Conservation (phyloP, 2,329 filamentous ascomycete species). For the Xylaria arbuscula region DNA sequence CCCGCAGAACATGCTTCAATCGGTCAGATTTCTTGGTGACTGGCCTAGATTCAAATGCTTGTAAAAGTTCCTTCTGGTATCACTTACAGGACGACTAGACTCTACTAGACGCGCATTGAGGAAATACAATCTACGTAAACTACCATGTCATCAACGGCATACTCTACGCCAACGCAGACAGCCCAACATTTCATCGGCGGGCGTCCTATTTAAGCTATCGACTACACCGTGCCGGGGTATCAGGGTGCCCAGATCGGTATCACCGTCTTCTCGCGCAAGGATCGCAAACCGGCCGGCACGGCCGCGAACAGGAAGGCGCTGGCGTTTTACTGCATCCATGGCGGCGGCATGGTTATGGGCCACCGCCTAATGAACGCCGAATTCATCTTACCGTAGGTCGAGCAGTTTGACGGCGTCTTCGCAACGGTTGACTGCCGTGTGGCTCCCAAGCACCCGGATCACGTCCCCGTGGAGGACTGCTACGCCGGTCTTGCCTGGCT, state of each 20-base stretch:
- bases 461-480: conserved; percentile 10
- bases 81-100: no score
- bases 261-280: background rate
- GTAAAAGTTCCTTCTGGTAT: no score
- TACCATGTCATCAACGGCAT: background rate
- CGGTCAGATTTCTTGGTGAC: no score
- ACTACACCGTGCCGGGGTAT: background rate
- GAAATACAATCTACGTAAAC: no score
- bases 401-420: conserved; percentile 11
- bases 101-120: no score
- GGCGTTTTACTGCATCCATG: conserved; percentile 17
- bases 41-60: no score
- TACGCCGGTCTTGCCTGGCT: conserved; percentile 17
- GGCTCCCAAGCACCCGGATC: conserved; percentile 11
- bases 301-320: background rate
- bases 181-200: background rate
- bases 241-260: background rate
- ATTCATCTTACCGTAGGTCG: background rate
- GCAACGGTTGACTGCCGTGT: conserved; percentile 15
- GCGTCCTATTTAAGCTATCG: background rate
- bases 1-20: no score
- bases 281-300: background rate
- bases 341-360: conserved; percentile 18
- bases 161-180: background rate
- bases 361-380: conserved; percentile 6